Evolutionary conservation across 139 green algal species (phyloP).

Genomic region (Prasinococcaceae sp.): DNA sequence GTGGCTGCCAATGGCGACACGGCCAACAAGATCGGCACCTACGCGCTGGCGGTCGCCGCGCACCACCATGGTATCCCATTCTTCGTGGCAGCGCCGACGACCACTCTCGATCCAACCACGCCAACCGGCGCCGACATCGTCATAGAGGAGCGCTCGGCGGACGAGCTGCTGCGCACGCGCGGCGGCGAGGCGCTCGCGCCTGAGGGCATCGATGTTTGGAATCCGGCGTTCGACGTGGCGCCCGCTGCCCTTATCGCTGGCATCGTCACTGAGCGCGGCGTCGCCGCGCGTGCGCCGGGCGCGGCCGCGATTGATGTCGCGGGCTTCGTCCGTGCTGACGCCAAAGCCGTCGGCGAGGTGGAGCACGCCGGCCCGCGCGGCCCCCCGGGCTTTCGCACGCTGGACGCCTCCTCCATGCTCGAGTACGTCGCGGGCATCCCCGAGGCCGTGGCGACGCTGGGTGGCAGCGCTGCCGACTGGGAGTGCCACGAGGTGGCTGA

Average conservation of each 20-base stretch:
- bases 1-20: constrained; percentile 44
- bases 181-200: constrained; percentile 36
- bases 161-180: constrained; percentile 36
- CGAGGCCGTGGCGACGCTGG: constrained; percentile 15
- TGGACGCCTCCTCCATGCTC: constrained; percentile 35
- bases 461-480: constrained; percentile 14
- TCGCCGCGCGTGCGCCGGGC: background rate
- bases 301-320: background rate
- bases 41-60: constrained; percentile 39
- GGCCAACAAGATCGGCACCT: constrained; percentile 79
- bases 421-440: constrained; percentile 46
- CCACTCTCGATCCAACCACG: constrained; percentile 59
- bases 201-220: constrained; percentile 75
- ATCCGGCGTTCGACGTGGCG: constrained; percentile 89
- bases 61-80: constrained; percentile 65
- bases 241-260: constrained; percentile 64
- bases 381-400: constrained; percentile 18
- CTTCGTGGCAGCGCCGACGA: constrained; percentile 82
- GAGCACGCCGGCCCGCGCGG: background rate
- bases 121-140: constrained; percentile 54
- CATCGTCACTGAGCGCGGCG: constrained; percentile 81
- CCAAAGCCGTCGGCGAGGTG: background rate
- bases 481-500: constrained; percentile 71
- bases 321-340: background rate
- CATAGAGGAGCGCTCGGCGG: constrained; percentile 65